These are phyloP conservation scores for Apiospora arundinis DNA, from an alignment of 2,329 filamentous ascomycete genomes.

Conservation along the genomic window DNA sequence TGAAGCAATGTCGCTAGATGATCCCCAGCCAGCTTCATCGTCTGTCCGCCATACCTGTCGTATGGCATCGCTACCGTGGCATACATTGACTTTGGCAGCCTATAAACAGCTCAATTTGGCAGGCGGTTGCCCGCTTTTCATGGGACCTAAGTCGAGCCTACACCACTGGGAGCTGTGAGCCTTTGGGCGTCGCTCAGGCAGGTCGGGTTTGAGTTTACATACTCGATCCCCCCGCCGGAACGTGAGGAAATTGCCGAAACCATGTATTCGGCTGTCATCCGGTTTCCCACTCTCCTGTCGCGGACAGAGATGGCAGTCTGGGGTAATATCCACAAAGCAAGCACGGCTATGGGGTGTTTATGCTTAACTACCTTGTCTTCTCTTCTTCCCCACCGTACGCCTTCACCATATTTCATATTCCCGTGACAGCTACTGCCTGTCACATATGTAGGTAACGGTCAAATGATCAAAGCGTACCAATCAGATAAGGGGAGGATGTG, in stretches of 20 bases:
- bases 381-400: background rate
- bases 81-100: background rate
- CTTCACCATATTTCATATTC: background rate
- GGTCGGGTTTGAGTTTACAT: background rate
- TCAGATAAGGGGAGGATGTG: background rate
- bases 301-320: background rate
- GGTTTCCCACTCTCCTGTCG: background rate
- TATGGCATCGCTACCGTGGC: background rate
- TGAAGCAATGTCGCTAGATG: background rate
- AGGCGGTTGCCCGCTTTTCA: background rate
- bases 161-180: background rate
- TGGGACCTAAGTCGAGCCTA: background rate
- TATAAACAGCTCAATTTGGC: background rate
- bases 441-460: background rate
- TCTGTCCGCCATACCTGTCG: background rate
- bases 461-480: background rate
- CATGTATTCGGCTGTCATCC: background rate
- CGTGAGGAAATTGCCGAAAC: background rate
- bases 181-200: background rate
- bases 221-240: background rate
- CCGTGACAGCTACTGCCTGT: background rate
- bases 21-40: background rate
- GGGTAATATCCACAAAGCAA: slow-evolving; percentile 3
- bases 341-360: background rate
- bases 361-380: background rate